Evolutionary conservation across 148 eudicot genomes (phyloP).

Genomic region (Rhododendron vialii): DNA sequence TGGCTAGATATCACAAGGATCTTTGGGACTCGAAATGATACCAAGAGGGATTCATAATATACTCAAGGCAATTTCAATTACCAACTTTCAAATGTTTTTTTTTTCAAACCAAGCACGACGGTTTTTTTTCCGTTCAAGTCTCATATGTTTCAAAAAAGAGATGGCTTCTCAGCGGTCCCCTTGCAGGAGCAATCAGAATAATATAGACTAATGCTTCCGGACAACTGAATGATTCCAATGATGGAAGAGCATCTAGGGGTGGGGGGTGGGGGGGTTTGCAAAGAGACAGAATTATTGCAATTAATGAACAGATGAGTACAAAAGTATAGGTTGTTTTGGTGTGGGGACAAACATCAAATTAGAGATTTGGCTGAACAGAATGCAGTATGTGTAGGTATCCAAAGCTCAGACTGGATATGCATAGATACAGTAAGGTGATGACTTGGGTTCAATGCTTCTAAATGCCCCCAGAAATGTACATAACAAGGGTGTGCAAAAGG

Average conservation of each 20-base stretch:
- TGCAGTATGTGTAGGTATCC: constrained; percentile 1
- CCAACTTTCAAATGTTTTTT: background rate
- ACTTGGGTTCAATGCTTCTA: background rate
- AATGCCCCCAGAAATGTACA: background rate
- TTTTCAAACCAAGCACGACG: too few relatives aligned
- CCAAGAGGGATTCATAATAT: too few relatives aligned
- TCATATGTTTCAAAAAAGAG: too few relatives aligned
- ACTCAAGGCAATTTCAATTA: background rate
- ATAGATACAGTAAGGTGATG: background rate
- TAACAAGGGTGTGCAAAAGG: background rate
- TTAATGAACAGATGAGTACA: background rate
- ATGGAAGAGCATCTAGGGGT: background rate
- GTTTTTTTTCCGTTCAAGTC: too few relatives aligned
- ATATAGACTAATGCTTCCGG: background rate
- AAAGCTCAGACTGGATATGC: background rate
- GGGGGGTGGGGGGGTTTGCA: background rate
- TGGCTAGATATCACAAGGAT: too few relatives aligned
- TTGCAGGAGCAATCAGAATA: background rate
- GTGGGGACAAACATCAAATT: background rate
- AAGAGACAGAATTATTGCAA: background rate
- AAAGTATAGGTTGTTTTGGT: background rate
- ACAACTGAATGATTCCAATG: background rate
- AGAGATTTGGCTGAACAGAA: background rate
- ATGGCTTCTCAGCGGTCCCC: background rate
- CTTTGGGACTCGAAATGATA: too few relatives aligned